Base-by-base conservation (phyloP, 495 filamentous ascomycete genomes). In the Chaetomium cochliodes region DNA sequence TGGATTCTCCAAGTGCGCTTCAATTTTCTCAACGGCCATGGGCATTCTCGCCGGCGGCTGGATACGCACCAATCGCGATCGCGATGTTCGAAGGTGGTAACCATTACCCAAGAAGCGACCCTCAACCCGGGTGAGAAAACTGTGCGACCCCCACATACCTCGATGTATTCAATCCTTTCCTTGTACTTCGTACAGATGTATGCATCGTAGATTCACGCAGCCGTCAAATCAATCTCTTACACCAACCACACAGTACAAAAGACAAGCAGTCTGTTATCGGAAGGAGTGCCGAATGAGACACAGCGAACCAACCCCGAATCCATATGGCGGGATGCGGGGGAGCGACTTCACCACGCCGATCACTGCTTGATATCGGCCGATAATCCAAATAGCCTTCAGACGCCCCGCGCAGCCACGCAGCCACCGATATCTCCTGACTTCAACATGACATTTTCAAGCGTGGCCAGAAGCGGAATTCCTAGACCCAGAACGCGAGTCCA, bases 141-240 rank as follows among this genome's bases (percentile, higher is more conserved):
- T 23, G 26, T 52, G 49, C 49, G 15, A 26, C 12, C 49, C 33
- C 12, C 49, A 26, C 44, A 52, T 22, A 11, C 12, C 23, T 23
- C 28, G n/a, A n/a, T 22, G 2, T 50, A 5, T 13, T 16, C 9
- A 11, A 52, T 15, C 1, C 23, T 6, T 13, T 23, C 20, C 9
- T 11, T n/a, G n/a, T n/a, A n/a, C n/a, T n/a, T n/a, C n/a, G n/a
- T n/a, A n/a, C n/a, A n/a, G n/a, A n/a, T n/a, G n/a, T n/a, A n/a
- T n/a, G n/a, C n/a, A n/a, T n/a, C n/a, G n/a, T n/a, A n/a, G 49
- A 52, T 52, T 52, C 49, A 52, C 25, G 49, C 49, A 52, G 49
- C 49, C 15, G 22, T 11, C 23, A 26, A 26, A 52, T 52, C 49
- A 52, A 52, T 52, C 49, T 26, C 49, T 52, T 7, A 26, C 49